Evolutionary conservation across 73 alveolate species (phyloP), one percentile per base, ranked within the genome.

Genomic region (Breviolum minutum): DNA sequence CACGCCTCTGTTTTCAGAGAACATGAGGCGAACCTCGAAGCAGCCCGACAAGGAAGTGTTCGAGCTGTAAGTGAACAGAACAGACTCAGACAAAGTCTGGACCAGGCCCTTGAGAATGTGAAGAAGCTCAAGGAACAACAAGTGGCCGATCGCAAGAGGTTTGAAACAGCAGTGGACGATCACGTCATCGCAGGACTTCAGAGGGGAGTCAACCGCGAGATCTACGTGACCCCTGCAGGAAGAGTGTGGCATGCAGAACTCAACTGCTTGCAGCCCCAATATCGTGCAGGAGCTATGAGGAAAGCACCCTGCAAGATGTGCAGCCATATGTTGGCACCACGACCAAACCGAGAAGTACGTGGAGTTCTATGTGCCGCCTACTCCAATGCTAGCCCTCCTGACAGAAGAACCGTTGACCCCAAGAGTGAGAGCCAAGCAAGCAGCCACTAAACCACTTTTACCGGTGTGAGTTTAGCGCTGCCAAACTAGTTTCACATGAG

Each of bases 401-500:
- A 13, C 48, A 1, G 30, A 27, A 1, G 20, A 5, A 4, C 30
- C 2, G 29, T 0, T 27, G 19, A 26, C 27, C 3, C 13, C 4
- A 32, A 79, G 63, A 26, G 87, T 26, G 20, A 3, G 87, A 17
- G 8, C 84, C 54, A 22, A 32, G 29, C 48, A 17, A 2, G 30
- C 17, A 20, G 32, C 16, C 48, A n/a, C n/a, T n/a, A 40, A 40
- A 40, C 60, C 48, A 63, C 48, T 32, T 14, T 17, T 27, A 32
- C 87, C 87, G 87, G 87, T 79, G 87, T 79, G 87, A 79, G 87
- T 79, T 79, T 32, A 26, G 87, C 48, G 30, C 87, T 64, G 19
- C 87, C 30, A 8, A 79, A 79, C 87, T 30, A 11, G 85, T 40
- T 40, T 40, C 54, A 40, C 54, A n/a, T 40, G 3, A 40, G 54